A percentile compares a stretch with the other conserved stretches of the same genome.
These are phyloP conservation scores for Malassezia nana DNA, from an alignment of 1,284 basidiomycete species.

Conservation along the genomic window DNA sequence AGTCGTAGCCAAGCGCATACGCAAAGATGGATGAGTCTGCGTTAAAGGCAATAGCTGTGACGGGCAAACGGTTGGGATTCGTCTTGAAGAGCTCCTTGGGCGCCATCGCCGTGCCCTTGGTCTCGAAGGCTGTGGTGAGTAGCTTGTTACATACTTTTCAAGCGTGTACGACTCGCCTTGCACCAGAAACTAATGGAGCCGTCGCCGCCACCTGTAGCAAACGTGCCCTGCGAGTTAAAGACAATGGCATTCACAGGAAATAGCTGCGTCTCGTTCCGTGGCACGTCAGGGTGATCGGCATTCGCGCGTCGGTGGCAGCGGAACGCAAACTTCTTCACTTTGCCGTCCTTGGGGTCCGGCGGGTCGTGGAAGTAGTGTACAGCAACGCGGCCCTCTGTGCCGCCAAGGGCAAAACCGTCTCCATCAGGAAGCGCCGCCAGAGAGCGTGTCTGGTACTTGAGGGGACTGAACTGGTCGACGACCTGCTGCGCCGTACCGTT, in stretches of 20 bases:
- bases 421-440: constrained; percentile 35
- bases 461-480: constrained; percentile 46
- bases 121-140: constrained; percentile 30
- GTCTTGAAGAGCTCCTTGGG: constrained; percentile 39
- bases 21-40: constrained; percentile 41
- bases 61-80: constrained; percentile 35
- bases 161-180: constrained; percentile 73
- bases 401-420: constrained; percentile 62
- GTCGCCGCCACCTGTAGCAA: constrained; percentile 73
- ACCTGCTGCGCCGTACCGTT: constrained; percentile 50
- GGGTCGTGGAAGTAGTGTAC: constrained; percentile 65
- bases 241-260: constrained; percentile 83
- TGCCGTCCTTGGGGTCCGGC: constrained; percentile 33
- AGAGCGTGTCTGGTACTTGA: constrained; percentile 78
- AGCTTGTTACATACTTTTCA: constrained; percentile 61
- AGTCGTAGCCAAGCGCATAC: constrained; percentile 45
- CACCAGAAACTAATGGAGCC: constrained; percentile 56
- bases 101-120: constrained; percentile 33
- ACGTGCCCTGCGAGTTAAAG: constrained; percentile 87
- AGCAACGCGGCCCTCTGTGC: constrained; percentile 86
- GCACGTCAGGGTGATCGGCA: constrained; percentile 56
- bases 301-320: constrained; percentile 75
- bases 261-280: constrained; percentile 54
- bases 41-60: constrained; percentile 42
- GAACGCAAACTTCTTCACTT: constrained; percentile 73